phyloP scores from a whole-genome alignment of 2,329 filamentous ascomycete genomes.

The Sporothrix mexicana region DNA sequence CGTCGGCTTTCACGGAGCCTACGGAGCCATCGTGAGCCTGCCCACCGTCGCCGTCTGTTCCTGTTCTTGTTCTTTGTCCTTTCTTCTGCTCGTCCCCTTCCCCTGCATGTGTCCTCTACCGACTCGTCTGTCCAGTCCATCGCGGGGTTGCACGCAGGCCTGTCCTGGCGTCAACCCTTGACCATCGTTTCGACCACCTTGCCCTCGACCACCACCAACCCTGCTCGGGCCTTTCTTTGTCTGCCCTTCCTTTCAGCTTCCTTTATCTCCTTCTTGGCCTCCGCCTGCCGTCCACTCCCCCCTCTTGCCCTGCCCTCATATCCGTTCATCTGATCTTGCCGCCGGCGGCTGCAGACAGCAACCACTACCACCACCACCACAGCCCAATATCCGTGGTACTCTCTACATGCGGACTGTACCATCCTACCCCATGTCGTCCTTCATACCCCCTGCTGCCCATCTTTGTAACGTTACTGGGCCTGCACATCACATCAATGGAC shows the following conservation, averaged over 20 bases:
- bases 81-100: background rate
- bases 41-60: background rate
- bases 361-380: background rate
- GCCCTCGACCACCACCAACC: background rate
- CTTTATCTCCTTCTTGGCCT: background rate
- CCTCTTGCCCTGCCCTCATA: background rate
- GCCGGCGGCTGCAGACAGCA: background rate
- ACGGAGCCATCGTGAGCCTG: background rate
- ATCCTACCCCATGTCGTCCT: background rate
- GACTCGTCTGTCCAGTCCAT: background rate
- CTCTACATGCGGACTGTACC: background rate
- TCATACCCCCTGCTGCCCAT: background rate
- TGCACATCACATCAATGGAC: background rate
- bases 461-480: slow-evolving; percentile 28
- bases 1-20: background rate
- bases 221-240: slow-evolving; percentile 16
- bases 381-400: background rate
- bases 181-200: too few species aligned
- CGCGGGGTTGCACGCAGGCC: background rate
- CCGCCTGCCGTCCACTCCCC: too few species aligned
- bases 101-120: background rate
- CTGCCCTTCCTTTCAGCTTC: background rate
- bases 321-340: slow-evolving; percentile 10
- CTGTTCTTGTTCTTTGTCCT: background rate
- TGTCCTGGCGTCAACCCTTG: background rate